phyloP scores from a whole-genome alignment of 345 rosid species.

The Pugionium cornutum region DNA sequence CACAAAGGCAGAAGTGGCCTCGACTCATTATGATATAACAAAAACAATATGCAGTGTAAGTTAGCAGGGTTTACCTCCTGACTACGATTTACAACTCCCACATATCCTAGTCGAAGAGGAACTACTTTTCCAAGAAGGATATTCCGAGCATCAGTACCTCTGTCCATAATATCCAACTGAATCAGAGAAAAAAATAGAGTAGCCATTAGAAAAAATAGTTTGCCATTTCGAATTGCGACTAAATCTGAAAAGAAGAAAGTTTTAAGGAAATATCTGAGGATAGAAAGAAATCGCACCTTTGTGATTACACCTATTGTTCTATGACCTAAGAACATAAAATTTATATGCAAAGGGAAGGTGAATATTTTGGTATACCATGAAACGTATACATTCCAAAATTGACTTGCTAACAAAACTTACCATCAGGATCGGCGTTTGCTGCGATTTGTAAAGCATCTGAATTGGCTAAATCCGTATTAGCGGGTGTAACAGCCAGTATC shows the following conservation, averaged over 20 bases:
- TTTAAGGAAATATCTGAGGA: constrained; percentile 5
- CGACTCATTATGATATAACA: background rate
- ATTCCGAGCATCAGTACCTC: constrained; percentile 97
- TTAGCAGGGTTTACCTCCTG: constrained; percentile 67
- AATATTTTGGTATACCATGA: background rate
- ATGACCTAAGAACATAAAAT: constrained; percentile 52
- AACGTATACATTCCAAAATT: background rate
- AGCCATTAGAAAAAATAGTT: constrained; percentile 31
- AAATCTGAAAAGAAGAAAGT: constrained; percentile 14
- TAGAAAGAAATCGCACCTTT: constrained; percentile 52
- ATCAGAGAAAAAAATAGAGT: constrained; percentile 31
- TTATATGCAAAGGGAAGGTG: constrained; percentile 1
- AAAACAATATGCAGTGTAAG: background rate
- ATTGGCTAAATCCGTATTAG: constrained; percentile 91
- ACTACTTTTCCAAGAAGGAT: constrained; percentile 85
- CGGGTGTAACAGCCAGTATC: constrained; percentile 87
- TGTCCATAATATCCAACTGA: constrained; percentile 97
- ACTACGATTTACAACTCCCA: constrained; percentile 92
- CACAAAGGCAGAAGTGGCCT: background rate
- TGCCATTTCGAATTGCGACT: background rate
- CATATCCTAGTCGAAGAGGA: constrained; percentile 91
- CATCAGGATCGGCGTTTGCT: constrained; percentile 93
- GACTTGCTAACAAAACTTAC: constrained; percentile 39
- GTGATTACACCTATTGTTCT: constrained; percentile 91
- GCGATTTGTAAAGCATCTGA: constrained; percentile 97